Evolutionary conservation across 2,329 filamentous ascomycete species (phyloP).

Genomic region (Aphanocladium album): DNA sequence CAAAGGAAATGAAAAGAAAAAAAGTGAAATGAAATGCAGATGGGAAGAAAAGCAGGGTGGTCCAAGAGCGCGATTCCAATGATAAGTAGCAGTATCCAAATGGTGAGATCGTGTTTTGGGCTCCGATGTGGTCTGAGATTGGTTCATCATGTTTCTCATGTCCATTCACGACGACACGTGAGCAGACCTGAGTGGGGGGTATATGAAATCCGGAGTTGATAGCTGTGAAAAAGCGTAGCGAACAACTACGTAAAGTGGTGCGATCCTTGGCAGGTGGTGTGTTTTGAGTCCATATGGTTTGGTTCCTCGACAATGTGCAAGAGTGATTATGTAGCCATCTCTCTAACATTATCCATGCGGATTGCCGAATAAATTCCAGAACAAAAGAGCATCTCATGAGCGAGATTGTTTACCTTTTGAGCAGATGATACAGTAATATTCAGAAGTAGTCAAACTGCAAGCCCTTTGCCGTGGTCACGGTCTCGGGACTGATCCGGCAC

Average conservation of each 20-base stretch:
- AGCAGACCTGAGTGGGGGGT: too few species aligned
- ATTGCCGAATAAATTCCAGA: background rate
- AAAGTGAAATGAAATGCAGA: background rate
- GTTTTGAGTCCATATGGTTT: background rate
- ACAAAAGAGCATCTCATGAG: background rate
- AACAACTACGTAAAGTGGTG: too few species aligned
- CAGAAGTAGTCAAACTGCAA: conserved; percentile 11
- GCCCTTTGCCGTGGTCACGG: background rate
- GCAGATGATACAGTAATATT: conserved; percentile 12
- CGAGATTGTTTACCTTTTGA: conserved; percentile 6
- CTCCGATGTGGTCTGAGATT: too few species aligned
- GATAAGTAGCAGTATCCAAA: too few species aligned
- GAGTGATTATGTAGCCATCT: background rate
- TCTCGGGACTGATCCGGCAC: background rate
- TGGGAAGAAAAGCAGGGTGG: too few species aligned
- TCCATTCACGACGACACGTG: too few species aligned
- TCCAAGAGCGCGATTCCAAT: too few species aligned
- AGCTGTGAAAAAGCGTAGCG: too few species aligned
- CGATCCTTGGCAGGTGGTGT: background rate
- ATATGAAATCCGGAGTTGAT: too few species aligned
- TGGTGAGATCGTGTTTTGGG: too few species aligned
- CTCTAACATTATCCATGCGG: background rate
- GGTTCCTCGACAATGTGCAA: background rate
- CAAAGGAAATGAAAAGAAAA: background rate
- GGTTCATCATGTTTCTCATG: too few species aligned